A percentile compares a stretch with the other conserved stretches of the same genome.
These are phyloP conservation scores for Boletus vinaceobasis DNA, from an alignment of 768 basidiomycete species.

Conservation along the genomic window DNA sequence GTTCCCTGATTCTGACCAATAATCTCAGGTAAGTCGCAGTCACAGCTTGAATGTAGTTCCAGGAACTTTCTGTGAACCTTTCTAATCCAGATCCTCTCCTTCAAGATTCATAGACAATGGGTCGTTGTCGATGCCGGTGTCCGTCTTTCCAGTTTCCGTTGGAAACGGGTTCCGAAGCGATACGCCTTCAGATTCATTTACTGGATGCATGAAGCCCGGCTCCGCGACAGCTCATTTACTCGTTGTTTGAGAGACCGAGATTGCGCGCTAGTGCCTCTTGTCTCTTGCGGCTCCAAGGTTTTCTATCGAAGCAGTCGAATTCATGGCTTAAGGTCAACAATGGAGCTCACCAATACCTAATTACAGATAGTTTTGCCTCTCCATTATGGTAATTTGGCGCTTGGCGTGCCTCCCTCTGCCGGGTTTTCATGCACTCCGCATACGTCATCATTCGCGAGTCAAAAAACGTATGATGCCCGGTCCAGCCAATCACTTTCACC, in stretches of 20 bases:
- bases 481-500: neutral
- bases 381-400: conserved; percentile 7
- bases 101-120: neutral
- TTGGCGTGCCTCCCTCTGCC: neutral
- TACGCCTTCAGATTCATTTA: neutral
- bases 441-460: neutral
- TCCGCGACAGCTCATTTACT: neutral
- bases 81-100: neutral
- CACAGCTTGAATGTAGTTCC: neutral
- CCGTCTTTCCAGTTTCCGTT: neutral
- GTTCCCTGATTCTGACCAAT: neutral
- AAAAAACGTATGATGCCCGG: neutral
- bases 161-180: neutral
- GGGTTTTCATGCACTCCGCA: neutral
- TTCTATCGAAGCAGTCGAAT: neutral
- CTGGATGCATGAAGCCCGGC: neutral
- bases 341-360: neutral
- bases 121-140: neutral
- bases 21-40: neutral
- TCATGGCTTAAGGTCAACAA: neutral
- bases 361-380: neutral
- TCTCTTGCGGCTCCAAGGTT: neutral
- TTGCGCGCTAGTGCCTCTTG: neutral
- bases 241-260: neutral
- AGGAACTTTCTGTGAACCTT: neutral